Conservation (phyloP, 306 rosid genomes). For the Purshia tridentata region DNA sequence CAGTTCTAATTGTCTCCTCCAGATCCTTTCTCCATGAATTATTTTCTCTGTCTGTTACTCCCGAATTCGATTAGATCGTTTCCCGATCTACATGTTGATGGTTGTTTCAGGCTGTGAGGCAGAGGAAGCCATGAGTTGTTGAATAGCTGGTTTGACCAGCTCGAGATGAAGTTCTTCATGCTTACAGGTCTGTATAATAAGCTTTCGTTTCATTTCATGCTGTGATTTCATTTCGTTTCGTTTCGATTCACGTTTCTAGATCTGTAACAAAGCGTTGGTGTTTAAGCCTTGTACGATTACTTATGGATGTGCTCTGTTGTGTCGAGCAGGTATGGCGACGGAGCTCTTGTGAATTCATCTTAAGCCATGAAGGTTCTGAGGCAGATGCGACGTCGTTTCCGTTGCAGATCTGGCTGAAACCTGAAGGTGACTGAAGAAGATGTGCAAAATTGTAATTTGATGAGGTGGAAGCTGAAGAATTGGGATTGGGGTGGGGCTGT, state of each 20-base stretch:
- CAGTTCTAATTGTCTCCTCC: too few relatives aligned
- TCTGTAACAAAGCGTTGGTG: background rate
- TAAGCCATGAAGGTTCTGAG: background rate
- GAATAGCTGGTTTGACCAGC: background rate
- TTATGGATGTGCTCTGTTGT: background rate
- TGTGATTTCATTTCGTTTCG: background rate
- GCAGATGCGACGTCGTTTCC: background rate
- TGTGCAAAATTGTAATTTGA: background rate
- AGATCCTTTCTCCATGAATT: background rate
- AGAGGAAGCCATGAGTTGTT: too few relatives aligned
- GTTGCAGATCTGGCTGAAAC: background rate
- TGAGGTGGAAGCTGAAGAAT: background rate
- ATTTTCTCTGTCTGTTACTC: rapidly evolving
- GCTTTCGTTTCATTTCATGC: background rate
- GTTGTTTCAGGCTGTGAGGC: background rate
- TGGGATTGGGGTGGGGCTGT: background rate
- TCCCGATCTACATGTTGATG: constrained; percentile 25
- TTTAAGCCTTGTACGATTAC: background rate
- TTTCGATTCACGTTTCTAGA: background rate
- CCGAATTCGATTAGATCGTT: constrained; percentile 23
- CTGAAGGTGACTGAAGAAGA: too few relatives aligned
- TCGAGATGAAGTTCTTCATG: background rate
- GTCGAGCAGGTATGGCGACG: background rate
- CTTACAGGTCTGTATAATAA: background rate
- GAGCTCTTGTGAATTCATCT: background rate